phyloP scores from a whole-genome alignment of 2,329 filamentous ascomycete species.

The Apiospora koreana region DNA sequence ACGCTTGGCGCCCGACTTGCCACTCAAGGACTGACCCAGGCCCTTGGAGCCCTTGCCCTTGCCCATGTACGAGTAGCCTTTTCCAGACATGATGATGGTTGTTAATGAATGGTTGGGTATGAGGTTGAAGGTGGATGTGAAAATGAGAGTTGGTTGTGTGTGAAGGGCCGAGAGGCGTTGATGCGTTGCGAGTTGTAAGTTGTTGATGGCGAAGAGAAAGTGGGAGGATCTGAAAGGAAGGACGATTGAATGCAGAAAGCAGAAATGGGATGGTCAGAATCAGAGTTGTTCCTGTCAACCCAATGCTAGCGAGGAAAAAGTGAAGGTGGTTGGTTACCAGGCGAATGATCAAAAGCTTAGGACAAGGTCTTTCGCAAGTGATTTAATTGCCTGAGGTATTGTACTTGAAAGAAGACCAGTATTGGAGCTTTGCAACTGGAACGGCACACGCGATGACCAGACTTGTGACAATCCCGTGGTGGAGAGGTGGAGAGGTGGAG shows the following conservation, averaged over 20 bases:
- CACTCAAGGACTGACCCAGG: slow-evolving; percentile 10
- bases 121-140: background rate
- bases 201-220: background rate
- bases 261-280: background rate
- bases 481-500: background rate
- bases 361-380: background rate
- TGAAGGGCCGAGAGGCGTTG: too few relatives aligned
- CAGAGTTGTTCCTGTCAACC: background rate
- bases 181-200: background rate
- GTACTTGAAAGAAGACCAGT: background rate
- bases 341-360: background rate
- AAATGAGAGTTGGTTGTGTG: background rate
- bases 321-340: background rate
- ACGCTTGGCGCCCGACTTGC: slow-evolving; percentile 17
- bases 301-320: background rate
- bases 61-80: background rate
- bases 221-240: background rate
- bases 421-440: background rate
- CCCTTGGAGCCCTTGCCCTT: slow-evolving; percentile 15
- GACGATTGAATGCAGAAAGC: background rate
- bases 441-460: background rate
- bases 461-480: background rate
- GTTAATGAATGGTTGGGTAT: background rate
- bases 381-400: too few relatives aligned
- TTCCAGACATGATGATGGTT: background rate